Conservation (phyloP, 192 early-diverging fungal species). For the Oehlia diaphana region DNA sequence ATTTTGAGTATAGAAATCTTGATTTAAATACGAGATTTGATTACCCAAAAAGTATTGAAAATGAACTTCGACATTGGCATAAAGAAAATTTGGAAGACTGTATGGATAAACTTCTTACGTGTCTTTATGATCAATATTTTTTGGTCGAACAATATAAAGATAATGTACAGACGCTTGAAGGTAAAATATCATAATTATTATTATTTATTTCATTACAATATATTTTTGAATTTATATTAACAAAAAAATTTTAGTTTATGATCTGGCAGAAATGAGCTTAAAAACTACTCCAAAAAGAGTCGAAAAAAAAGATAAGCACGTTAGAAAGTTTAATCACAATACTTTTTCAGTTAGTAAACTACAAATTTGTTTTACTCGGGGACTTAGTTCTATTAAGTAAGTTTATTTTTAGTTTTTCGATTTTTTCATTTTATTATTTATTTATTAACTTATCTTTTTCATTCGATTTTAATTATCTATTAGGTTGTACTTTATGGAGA, state of each 20-base stretch:
- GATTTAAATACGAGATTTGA: background rate
- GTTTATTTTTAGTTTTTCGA: too few species aligned
- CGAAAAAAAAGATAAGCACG: background rate
- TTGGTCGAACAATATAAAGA: background rate
- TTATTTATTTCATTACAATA: background rate
- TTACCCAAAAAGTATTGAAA: background rate
- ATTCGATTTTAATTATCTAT: background rate
- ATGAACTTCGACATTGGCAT: background rate
- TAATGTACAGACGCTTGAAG: background rate
- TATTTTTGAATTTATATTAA: background rate
- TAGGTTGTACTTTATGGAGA: background rate
- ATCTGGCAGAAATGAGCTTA: background rate
- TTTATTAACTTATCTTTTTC: too few species aligned
- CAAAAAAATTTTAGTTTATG: background rate
- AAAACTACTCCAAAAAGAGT: background rate
- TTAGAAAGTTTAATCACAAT: background rate
- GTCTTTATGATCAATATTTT: background rate
- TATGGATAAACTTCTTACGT: background rate
- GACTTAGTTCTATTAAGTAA: background rate
- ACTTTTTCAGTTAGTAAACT: background rate
- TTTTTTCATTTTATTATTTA: too few species aligned
- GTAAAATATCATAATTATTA: background rate
- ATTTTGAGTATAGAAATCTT: background rate
- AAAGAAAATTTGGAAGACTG: background rate
- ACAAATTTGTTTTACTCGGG: background rate